Conservation (phyloP, 1,284 basidiomycete species). For the Hemileia vastatrix region DNA sequence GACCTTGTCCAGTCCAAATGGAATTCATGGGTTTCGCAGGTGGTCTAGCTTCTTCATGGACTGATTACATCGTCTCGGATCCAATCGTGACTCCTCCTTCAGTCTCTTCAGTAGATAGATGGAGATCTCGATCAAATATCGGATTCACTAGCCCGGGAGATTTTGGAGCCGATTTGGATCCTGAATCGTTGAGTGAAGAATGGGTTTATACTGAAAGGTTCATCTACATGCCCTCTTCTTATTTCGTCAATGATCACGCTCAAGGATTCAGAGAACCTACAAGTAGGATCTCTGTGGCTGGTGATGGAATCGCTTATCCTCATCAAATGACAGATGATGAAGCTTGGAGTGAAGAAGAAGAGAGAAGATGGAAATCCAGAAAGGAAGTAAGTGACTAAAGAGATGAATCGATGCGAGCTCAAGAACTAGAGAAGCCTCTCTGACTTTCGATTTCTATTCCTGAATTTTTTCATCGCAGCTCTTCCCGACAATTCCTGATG, state of each 20-base stretch:
- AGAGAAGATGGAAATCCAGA: constrained; percentile 49
- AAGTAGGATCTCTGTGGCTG: constrained; percentile 22
- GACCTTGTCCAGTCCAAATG: constrained; percentile 54
- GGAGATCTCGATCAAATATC: constrained; percentile 38
- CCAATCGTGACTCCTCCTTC: constrained; percentile 51
- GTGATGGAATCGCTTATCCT: constrained; percentile 26
- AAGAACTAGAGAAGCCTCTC: too few species aligned
- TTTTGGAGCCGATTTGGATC: constrained; percentile 50
- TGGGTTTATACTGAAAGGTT: constrained; percentile 54
- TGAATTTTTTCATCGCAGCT: too few species aligned
- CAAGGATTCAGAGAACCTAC: constrained; percentile 47
- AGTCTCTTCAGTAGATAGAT: constrained; percentile 47
- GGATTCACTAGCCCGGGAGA: constrained; percentile 39
- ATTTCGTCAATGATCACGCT: constrained; percentile 56
- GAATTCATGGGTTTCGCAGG: constrained; percentile 56
- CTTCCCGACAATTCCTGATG: constrained; percentile 50
- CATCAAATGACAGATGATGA: constrained; percentile 31
- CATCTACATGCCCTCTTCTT: constrained; percentile 57
- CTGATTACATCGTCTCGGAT: constrained; percentile 56
- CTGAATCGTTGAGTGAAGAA: constrained; percentile 48
- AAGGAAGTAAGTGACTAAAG: constrained; percentile 25
- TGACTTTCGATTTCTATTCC: too few species aligned
- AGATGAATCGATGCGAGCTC: too few species aligned
- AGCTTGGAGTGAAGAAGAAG: constrained; percentile 51
- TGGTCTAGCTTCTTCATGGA: constrained; percentile 54